Conservation (phyloP, 2,329 filamentous ascomycete species). For the Tolypocladium paradoxum region DNA sequence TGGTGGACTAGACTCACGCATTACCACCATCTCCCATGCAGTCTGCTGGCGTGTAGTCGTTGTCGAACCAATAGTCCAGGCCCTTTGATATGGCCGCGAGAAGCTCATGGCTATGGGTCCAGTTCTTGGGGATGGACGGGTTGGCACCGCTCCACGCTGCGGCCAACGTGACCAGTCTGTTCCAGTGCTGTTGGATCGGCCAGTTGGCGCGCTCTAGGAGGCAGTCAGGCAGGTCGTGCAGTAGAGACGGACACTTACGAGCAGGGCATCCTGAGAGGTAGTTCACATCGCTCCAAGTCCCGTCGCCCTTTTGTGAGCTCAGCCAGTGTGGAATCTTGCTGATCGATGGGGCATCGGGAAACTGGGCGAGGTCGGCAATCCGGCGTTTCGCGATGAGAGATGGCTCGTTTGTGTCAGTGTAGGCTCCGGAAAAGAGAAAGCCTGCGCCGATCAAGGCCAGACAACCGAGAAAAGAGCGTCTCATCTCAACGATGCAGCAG, state of each 20-base stretch:
- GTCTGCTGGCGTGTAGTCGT: conserved; percentile 9
- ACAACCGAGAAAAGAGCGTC: not conserved
- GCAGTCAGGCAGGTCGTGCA: too few species aligned
- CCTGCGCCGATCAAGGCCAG: not conserved
- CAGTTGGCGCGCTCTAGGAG: conserved; percentile 11
- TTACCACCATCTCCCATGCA: conserved; percentile 11
- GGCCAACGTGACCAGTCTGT: conserved; percentile 10
- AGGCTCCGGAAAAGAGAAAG: not conserved
- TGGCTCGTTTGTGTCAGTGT: conserved; percentile 3
- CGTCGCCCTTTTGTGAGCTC: conserved; percentile 8
- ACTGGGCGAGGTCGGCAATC: conserved; percentile 10
- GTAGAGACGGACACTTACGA: conserved; percentile 4
- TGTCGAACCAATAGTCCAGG: conserved; percentile 13
- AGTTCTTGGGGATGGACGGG: conserved; percentile 5
- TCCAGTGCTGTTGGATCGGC: conserved; percentile 13
- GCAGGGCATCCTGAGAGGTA: conserved; percentile 11
- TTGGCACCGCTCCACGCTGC: conserved; percentile 14
- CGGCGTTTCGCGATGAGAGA: conserved; percentile 7
- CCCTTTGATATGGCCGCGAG: conserved; percentile 8
- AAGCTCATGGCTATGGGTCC: conserved; percentile 6
- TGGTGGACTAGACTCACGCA: conserved; percentile 4
- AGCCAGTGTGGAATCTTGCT: conserved; percentile 8
- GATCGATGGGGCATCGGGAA: conserved; percentile 11
- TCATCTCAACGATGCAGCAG: too few species aligned
- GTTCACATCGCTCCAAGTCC: conserved; percentile 13